Conservation (phyloP, 305 asterid species). For the Plantago coronopus region DNA sequence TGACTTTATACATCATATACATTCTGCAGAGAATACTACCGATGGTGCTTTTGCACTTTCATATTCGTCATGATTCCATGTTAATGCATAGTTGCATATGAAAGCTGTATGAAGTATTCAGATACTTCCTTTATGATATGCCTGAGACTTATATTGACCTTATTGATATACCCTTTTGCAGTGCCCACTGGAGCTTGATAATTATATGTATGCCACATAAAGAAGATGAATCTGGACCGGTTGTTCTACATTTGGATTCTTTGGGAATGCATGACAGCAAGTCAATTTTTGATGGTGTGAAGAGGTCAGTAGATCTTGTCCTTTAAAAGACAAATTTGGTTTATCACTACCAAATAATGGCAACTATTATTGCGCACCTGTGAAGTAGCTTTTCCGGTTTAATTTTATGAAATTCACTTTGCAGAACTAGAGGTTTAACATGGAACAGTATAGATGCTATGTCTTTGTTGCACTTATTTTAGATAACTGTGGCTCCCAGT, state of each 20-base stretch:
- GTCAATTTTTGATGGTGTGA: constrained; percentile 51
- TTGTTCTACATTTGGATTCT: constrained; percentile 91
- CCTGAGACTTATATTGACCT: constrained; percentile 15
- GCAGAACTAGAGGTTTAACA: not conserved
- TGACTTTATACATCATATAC: too few species aligned
- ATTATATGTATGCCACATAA: constrained; percentile 78
- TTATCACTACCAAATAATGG: too few species aligned
- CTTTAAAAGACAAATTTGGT: too few species aligned
- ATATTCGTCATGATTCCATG: too few species aligned
- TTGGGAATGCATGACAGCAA: constrained; percentile 66
- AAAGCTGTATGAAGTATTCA: too few species aligned
- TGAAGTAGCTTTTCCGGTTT: not conserved
- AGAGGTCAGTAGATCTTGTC: constrained; percentile 45
- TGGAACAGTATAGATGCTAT: too few species aligned
- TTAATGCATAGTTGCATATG: too few species aligned
- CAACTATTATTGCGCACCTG: not conserved
- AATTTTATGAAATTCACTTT: not conserved
- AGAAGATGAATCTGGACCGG: constrained; percentile 62
- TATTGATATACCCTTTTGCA: constrained; percentile 31
- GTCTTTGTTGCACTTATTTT: constrained; percentile 11
- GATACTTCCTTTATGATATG: not conserved
- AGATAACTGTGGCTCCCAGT: not conserved
- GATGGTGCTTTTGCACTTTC: too few species aligned
- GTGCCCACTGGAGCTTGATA: constrained; percentile 95
- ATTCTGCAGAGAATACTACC: too few species aligned